phyloP scores from a whole-genome alignment of 2,329 filamentous ascomycete species.

The Alternaria ventricosa region DNA sequence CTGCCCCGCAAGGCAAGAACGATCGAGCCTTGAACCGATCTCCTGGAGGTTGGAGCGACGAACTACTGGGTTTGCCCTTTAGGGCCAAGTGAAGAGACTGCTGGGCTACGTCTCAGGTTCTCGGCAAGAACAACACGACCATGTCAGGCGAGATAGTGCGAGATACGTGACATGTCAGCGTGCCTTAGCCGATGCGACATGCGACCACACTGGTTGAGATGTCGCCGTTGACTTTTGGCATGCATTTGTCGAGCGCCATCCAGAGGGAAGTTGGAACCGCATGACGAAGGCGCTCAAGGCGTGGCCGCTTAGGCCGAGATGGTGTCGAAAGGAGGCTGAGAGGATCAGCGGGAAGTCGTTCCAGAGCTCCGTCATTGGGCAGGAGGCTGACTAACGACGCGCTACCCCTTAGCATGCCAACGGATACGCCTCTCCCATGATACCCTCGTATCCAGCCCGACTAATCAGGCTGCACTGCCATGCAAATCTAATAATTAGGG shows the following conservation, averaged over 20 bases:
- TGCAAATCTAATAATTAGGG: slow-evolving; percentile 11
- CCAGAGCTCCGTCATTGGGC: slow-evolving; percentile 17
- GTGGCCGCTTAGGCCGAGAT: not conserved
- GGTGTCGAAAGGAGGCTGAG: slow-evolving; percentile 14
- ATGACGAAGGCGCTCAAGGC: not conserved
- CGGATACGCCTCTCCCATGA: slow-evolving; percentile 13
- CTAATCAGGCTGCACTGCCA: slow-evolving; percentile 1
- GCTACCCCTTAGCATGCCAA: slow-evolving; percentile 13
- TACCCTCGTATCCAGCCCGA: slow-evolving; percentile 19
- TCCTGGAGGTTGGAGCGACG: not conserved
- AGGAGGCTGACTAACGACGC: not conserved
- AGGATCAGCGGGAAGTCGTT: slow-evolving; percentile 8
- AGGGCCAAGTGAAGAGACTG: slow-evolving; percentile 13
- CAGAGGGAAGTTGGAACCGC: not conserved
- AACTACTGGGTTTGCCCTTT: slow-evolving; percentile 4
- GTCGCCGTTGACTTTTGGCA: not conserved
- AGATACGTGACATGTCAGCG: not conserved
- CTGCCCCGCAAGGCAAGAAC: slow-evolving; percentile 19
- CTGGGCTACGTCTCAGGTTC: not conserved
- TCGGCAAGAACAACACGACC: not conserved
- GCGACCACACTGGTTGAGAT: not conserved
- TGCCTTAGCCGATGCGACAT: not conserved
- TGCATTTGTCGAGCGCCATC: not conserved
- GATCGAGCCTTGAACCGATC: not conserved
- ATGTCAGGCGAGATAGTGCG: not conserved